A percentile compares a stretch with the other conserved stretches of the same genome.
These are phyloP conservation scores for Epichloe elymi DNA, from an alignment of 2,329 filamentous ascomycete species.

Conservation along the genomic window DNA sequence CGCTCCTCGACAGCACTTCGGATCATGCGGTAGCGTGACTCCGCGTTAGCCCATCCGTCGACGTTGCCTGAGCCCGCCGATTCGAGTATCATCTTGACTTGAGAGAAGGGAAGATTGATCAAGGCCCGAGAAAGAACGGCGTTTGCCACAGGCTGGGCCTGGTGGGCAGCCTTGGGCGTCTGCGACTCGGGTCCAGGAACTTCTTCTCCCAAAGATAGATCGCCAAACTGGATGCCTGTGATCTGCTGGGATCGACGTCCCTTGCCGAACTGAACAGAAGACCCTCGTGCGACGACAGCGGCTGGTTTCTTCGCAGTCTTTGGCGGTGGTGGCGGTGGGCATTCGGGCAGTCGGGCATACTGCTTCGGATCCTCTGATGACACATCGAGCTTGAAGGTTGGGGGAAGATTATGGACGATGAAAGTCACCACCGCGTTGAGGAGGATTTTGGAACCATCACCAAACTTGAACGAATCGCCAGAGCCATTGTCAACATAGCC, in stretches of 20 bases:
- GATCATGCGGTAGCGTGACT: constrained; percentile 35
- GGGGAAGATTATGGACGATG: constrained; percentile 45
- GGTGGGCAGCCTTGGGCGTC: constrained; percentile 14
- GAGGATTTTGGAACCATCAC: constrained; percentile 39
- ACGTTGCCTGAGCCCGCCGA: constrained; percentile 37
- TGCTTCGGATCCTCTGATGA: constrained; percentile 21
- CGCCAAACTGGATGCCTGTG: constrained; percentile 58
- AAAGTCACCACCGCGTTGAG: constrained; percentile 45
- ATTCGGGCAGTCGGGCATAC: constrained; percentile 27
- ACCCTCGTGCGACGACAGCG: constrained; percentile 23
- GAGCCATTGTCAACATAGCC: constrained; percentile 21
- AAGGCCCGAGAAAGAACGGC: constrained; percentile 51
- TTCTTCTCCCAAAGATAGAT: constrained; percentile 32
- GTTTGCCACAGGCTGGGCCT: constrained; percentile 22
- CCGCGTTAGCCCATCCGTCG: constrained; percentile 35
- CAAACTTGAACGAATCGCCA: constrained; percentile 34
- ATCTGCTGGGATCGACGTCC: constrained; percentile 37
- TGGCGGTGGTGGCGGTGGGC: constrained; percentile 6
- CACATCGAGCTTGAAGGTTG: constrained; percentile 45
- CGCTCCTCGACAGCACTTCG: constrained; percentile 40
- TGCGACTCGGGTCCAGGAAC: constrained; percentile 17
- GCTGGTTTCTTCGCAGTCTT: constrained; percentile 6
- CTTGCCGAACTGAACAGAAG: constrained; percentile 22
- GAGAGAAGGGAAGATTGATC: constrained; percentile 54
- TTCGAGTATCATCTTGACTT: constrained; percentile 53